Base-by-base conservation (phyloP, 2,329 filamentous ascomycete genomes). In the Aquanectria penicillioides region DNA sequence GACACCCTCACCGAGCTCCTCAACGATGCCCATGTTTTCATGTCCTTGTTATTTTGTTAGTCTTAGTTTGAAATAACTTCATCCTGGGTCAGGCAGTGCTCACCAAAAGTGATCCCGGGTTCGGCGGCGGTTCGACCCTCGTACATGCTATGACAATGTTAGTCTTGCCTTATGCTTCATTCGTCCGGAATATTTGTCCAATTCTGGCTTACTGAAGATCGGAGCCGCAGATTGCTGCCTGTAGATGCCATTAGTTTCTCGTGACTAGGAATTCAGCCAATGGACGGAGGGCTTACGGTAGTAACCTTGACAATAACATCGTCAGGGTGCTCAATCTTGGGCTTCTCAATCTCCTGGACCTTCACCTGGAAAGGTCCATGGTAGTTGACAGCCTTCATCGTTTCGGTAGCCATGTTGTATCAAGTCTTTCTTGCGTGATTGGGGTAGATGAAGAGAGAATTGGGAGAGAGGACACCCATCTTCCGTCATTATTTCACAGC, bases 261-360 rank as follows among this genome's bases (percentile, higher is more conserved):
- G 12, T 7, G 7, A 10, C 23, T 26, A 9, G 5, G 10, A 6
- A 12, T 11, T 2, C 2, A 18, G 13, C 4, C 17, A 18, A 28
- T 44, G 17, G 31, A 33, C 22, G 26, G 23, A 22, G 11, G 48
- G 50, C 83, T 78, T 47, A 86, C 83, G 6, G 86, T 90, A 1
- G 87, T 89, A 29, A 89, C 84, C 67, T 87, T 89, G 71, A 89
- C 83, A 58, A 89, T 85, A 28, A 82, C 80, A 75, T 89, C 86
- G 73, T 89, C 86, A 2, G 86, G 86, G 73, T 89, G 86, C 69
- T 88, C 76, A 18, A 90, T 77, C 68, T 80, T 82, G 1, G 87
- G 87, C 40, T 80, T 69, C 22, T 83, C 80, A 7, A 87, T 81
- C 20, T 89, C 83, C 66, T 86, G 82, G 46, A 90, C 82, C n/a